A percentile compares a stretch with the other conserved stretches of the same genome.
Evolutionary conservation across 2,329 filamentous ascomycete genomes (phyloP).

Genomic region (Mollisia scopiformis): DNA sequence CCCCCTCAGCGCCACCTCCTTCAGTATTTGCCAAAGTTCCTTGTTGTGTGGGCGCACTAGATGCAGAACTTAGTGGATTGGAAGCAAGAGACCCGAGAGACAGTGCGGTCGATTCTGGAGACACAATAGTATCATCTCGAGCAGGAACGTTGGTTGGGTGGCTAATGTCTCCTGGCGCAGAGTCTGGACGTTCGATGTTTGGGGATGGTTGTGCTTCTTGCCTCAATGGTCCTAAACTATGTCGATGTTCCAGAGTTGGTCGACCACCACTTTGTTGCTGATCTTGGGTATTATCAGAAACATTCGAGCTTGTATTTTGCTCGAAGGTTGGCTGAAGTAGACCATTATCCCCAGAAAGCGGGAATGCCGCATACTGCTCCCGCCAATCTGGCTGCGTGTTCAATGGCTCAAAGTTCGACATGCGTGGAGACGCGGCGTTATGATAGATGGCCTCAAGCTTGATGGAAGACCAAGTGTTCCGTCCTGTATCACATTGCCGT

Average conservation of each 20-base stretch:
- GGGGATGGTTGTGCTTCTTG: constrained; percentile 28
- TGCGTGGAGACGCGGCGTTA: constrained; percentile 39
- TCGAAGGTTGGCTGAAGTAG: constrained; percentile 32
- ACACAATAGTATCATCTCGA: constrained; percentile 44
- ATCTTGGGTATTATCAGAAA: constrained; percentile 23
- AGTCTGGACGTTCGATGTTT: constrained; percentile 34
- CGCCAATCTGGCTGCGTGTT: constrained; percentile 40
- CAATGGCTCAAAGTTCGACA: constrained; percentile 41
- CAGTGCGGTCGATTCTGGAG: constrained; percentile 43
- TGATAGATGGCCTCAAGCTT: constrained; percentile 39
- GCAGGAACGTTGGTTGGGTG: constrained; percentile 35
- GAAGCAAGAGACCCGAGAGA: constrained; percentile 41
- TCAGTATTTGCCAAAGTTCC: constrained; percentile 45
- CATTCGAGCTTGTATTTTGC: constrained; percentile 29
- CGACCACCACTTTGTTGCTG: constrained; percentile 24
- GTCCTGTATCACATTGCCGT: constrained; percentile 40
- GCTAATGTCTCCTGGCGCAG: constrained; percentile 33
- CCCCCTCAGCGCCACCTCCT: constrained; percentile 45
- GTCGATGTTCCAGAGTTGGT: constrained; percentile 35
- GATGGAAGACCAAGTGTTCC: constrained; percentile 41
- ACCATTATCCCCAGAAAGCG: constrained; percentile 33
- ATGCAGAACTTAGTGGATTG: constrained; percentile 45
- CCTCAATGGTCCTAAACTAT: constrained; percentile 32
- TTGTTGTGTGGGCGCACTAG: constrained; percentile 43
- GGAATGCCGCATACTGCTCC: constrained; percentile 38